Conservation (phyloP, 1,284 basidiomycete genomes). For the Rhodotorula sp. region DNA sequence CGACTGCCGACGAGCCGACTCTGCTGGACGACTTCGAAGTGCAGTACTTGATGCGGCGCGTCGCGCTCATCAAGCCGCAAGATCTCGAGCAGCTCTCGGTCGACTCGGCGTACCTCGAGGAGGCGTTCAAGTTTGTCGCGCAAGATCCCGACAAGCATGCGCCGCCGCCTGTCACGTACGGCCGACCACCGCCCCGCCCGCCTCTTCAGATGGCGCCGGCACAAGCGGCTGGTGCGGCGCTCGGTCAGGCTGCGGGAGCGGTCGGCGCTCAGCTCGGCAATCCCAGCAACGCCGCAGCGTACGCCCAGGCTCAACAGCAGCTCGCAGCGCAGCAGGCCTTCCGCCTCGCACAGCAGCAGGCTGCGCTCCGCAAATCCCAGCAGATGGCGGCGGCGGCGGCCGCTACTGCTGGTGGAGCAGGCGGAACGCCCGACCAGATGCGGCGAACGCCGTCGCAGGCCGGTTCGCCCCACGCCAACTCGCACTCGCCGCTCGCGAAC, state of each 20-base stretch:
- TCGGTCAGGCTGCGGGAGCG: not conserved
- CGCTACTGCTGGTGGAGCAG: not conserved
- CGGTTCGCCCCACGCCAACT: slow-evolving; percentile 15
- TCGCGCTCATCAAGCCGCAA: slow-evolving; percentile 29
- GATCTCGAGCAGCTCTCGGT: slow-evolving; percentile 39
- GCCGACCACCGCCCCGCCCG: slow-evolving; percentile 34
- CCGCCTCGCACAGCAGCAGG: slow-evolving; percentile 19
- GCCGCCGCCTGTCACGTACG: slow-evolving; percentile 37
- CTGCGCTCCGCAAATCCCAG: slow-evolving; percentile 16
- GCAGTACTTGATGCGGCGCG: slow-evolving; percentile 35
- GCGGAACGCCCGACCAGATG: slow-evolving; percentile 13
- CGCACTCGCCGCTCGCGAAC: slow-evolving; percentile 10
- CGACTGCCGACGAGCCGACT: slow-evolving; percentile 37
- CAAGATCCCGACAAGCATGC: slow-evolving; percentile 37
- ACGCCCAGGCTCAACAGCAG: slow-evolving; percentile 29
- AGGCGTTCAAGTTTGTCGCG: slow-evolving; percentile 39
- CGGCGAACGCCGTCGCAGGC: slow-evolving; percentile 19
- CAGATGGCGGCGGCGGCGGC: slow-evolving; percentile 6
- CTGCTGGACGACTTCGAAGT: slow-evolving; percentile 44
- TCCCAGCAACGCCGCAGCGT: slow-evolving; percentile 8
- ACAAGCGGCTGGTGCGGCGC: slow-evolving; percentile 1
- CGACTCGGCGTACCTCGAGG: slow-evolving; percentile 40
- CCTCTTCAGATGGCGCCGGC: slow-evolving; percentile 26
- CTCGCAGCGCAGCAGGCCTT: slow-evolving; percentile 20
- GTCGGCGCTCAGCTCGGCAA: not conserved